These are phyloP conservation scores for Salix koriyanagi DNA, from an alignment of 345 rosid genomes.

Conservation along the genomic window DNA sequence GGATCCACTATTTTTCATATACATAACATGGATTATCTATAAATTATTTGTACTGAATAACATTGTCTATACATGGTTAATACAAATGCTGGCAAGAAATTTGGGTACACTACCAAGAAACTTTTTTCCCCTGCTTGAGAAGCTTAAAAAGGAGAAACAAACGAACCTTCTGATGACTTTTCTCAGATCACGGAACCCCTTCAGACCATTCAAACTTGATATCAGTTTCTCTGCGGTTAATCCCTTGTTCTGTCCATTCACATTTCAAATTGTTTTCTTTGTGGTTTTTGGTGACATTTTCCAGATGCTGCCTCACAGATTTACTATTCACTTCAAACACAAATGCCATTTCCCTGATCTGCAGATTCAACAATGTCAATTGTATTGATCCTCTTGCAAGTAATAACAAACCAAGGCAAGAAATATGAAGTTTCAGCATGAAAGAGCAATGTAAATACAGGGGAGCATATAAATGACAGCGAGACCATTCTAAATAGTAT, in stretches of 20 bases:
- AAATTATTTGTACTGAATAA: background rate
- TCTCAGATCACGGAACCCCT: constrained; percentile 20
- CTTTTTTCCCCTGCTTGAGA: background rate
- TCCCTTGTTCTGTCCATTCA: constrained; percentile 32
- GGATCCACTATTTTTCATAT: no score
- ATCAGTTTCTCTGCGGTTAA: constrained; percentile 18
- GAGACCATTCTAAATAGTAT: background rate
- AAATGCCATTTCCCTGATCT: constrained; percentile 59
- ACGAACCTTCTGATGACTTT: constrained; percentile 6
- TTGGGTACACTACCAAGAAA: background rate
- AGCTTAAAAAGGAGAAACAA: background rate
- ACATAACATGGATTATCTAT: background rate
- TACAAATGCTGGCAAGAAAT: background rate
- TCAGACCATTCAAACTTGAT: constrained; percentile 41
- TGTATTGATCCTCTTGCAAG: background rate
- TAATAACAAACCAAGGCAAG: background rate
- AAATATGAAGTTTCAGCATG: background rate
- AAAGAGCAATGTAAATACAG: background rate
- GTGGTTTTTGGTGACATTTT: constrained; percentile 21
- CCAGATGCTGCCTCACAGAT: constrained; percentile 43
- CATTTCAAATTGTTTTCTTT: constrained; percentile 29
- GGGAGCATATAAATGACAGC: background rate
- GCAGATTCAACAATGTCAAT: constrained; percentile 22
- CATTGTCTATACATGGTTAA: background rate
- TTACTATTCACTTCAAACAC: constrained; percentile 52